Conservation (phyloP, 1,139 yeast genomes). For the Hemisphaericaspora xylanilytica region DNA sequence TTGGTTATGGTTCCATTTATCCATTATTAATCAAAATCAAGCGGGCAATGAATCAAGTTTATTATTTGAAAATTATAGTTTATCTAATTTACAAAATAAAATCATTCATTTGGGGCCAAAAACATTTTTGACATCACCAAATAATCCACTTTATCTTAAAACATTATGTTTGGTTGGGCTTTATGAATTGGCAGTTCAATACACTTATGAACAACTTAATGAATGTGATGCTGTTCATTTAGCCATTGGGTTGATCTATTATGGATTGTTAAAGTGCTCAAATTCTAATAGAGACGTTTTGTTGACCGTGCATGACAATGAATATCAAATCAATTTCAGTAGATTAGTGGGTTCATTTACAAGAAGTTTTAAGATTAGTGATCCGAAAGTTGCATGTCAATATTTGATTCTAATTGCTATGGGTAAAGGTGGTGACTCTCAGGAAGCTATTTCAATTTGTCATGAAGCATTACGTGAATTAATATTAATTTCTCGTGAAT, state of each 20-base stretch:
- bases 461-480: slow-evolving; percentile 83
- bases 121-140: slow-evolving; percentile 58
- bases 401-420: slow-evolving; percentile 74
- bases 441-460: slow-evolving; percentile 54
- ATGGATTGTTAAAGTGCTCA: slow-evolving; percentile 64
- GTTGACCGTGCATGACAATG: slow-evolving; percentile 30
- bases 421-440: slow-evolving; percentile 23
- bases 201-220: slow-evolving; percentile 57
- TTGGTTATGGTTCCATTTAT: slow-evolving; percentile 94
- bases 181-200: slow-evolving; percentile 77
- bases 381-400: slow-evolving; percentile 89
- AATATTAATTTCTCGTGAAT: slow-evolving; percentile 83
- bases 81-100: slow-evolving; percentile 71
- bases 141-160: slow-evolving; percentile 75
- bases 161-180: slow-evolving; percentile 73
- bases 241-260: slow-evolving; percentile 76
- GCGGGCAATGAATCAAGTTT: slow-evolving; percentile 34
- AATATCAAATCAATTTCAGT: slow-evolving; percentile 53
- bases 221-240: slow-evolving; percentile 90
- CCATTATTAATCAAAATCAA: slow-evolving; percentile 59
- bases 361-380: slow-evolving; percentile 76
- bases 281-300: slow-evolving; percentile 32
- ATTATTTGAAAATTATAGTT: slow-evolving; percentile 68
- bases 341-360: slow-evolving; percentile 70
- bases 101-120: slow-evolving; percentile 71